Conservation (phyloP, 176 grass and related monocot species). For the Phyllostachys edulis region DNA sequence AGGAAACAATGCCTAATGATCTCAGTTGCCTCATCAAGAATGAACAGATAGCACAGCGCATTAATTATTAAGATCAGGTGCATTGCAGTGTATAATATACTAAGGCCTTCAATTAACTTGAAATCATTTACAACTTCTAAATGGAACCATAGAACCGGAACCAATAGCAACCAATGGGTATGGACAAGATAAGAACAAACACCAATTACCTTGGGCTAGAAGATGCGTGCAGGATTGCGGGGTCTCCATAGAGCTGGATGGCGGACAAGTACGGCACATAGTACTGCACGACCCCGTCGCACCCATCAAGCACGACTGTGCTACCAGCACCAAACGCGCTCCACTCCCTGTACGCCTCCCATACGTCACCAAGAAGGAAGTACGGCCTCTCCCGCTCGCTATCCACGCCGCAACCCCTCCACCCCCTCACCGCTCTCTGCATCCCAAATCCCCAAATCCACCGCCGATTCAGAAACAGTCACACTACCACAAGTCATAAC, state of each 20-base stretch:
- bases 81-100: too few species aligned
- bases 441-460: constrained; percentile 15
- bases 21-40: neutral
- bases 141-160: neutral
- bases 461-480: neutral
- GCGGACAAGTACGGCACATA: constrained; percentile 59
- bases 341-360: constrained; percentile 56
- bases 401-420: neutral
- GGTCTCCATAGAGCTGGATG: constrained; percentile 46
- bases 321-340: constrained; percentile 52
- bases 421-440: constrained; percentile 26
- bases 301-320: constrained; percentile 40
- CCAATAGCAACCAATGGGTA: neutral
- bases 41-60: neutral
- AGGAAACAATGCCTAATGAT: neutral
- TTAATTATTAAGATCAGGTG: neutral
- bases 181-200: neutral
- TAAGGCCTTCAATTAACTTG: neutral
- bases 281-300: constrained; percentile 48
- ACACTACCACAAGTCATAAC: neutral
- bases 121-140: neutral
- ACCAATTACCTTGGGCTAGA: constrained; percentile 18
- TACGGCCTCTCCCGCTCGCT: constrained; percentile 9
- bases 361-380: constrained; percentile 41
- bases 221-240: neutral